A percentile compares a stretch with the other conserved stretches of the same genome.
These are phyloP conservation scores for Penicillium sp. DNA, from an alignment of 2,329 filamentous ascomycete genomes.

Conservation along the genomic window DNA sequence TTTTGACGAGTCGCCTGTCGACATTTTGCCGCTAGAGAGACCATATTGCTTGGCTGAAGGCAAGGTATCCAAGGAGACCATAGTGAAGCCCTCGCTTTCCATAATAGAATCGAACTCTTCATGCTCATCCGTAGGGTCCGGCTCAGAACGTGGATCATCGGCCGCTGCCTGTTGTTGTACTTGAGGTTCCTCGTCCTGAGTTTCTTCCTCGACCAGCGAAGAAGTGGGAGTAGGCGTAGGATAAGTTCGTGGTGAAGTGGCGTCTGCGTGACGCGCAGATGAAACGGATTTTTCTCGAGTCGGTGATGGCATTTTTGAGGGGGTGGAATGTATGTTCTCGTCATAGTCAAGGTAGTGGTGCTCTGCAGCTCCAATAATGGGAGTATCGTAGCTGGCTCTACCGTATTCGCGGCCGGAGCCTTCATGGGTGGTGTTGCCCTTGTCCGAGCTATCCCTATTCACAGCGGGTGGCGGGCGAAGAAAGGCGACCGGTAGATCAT, in stretches of 20 bases:
- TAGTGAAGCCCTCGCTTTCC: constrained; percentile 56
- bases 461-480: constrained; percentile 17
- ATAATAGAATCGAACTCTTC: constrained; percentile 52
- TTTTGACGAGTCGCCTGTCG: constrained; percentile 24
- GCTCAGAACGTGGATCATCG: constrained; percentile 8
- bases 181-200: constrained; percentile 11
- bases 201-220: constrained; percentile 37
- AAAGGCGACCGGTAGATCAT: constrained; percentile 22
- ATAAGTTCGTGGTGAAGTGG: constrained; percentile 36
- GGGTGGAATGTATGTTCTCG: constrained; percentile 31
- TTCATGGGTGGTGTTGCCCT: constrained; percentile 10
- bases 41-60: constrained; percentile 47
- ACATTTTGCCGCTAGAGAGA: constrained; percentile 29
- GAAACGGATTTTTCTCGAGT: constrained; percentile 22
- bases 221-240: constrained; percentile 39
- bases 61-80: constrained; percentile 53
- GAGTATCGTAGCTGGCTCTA: constrained; percentile 29
- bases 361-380: constrained; percentile 28
- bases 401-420: constrained; percentile 12
- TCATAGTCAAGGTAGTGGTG: constrained; percentile 25
- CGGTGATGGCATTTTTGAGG: constrained; percentile 35
- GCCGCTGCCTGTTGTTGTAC: constrained; percentile 4
- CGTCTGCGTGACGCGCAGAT: constrained; percentile 32
- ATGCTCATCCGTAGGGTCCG: constrained; percentile 35
- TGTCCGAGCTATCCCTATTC: constrained; percentile 5